Percentiles rank a stretch among this genome's conserved stretches.
Conservation (phyloP, 768 basidiomycete genomes). For the Boletus vinaceobasis region DNA sequence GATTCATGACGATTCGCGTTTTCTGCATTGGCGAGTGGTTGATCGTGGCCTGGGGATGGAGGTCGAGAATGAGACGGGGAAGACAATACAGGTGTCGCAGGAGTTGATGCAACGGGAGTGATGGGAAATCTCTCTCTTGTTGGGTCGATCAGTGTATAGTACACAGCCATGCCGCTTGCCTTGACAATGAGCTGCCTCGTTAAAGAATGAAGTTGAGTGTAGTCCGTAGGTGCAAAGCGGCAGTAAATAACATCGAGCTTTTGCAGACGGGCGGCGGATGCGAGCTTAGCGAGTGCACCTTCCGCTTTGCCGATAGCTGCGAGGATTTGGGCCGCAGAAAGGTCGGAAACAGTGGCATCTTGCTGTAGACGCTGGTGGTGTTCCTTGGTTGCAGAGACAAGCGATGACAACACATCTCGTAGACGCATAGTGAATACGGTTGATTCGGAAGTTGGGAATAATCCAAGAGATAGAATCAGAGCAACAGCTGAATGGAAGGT, state of each 20-base stretch:
- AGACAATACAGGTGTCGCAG: constrained; percentile 33
- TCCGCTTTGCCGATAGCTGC: constrained; percentile 40
- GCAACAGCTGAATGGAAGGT: constrained; percentile 56
- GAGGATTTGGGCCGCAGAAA: constrained; percentile 33
- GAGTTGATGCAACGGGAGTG: constrained; percentile 40
- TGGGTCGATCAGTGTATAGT: constrained; percentile 63
- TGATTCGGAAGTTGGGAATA: constrained; percentile 66
- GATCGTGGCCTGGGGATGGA: constrained; percentile 26
- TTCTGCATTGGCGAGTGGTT: background rate
- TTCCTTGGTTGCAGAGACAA: constrained; percentile 42
- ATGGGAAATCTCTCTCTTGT: constrained; percentile 54
- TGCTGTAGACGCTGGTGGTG: constrained; percentile 47
- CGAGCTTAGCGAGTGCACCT: constrained; percentile 48
- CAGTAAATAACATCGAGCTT: constrained; percentile 57
- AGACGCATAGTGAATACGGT: constrained; percentile 53
- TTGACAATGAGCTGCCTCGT: constrained; percentile 51
- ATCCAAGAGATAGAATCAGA: constrained; percentile 45
- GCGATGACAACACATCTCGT: constrained; percentile 44
- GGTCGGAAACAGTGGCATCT: constrained; percentile 34
- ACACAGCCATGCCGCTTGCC: constrained; percentile 59
- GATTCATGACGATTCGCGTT: background rate
- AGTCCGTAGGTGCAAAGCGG: constrained; percentile 58
- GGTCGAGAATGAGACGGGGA: constrained; percentile 34
- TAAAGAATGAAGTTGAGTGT: constrained; percentile 46
- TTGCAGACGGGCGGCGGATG: constrained; percentile 50